Evolutionary conservation across 2,329 filamentous ascomycete genomes (phyloP).

Genomic region (Acarospora socialis): DNA sequence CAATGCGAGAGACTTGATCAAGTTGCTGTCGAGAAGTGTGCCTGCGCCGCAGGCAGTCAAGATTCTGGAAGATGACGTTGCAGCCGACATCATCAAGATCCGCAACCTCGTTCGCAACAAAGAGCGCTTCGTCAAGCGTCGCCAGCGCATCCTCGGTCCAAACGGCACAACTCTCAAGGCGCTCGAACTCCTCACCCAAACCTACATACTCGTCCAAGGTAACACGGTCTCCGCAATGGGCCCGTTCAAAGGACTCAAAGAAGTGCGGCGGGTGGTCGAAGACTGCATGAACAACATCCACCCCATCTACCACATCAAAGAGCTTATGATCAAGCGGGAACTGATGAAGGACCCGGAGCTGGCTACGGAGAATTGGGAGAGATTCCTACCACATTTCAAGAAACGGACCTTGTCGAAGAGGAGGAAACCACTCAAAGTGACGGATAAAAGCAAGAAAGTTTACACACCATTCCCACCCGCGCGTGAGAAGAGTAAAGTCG

Average conservation of each 20-base stretch:
- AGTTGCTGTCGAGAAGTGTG: constrained; percentile 78
- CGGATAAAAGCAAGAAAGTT: constrained; percentile 81
- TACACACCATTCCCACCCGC: constrained; percentile 97
- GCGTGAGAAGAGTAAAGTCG: constrained; percentile 97
- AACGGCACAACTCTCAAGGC: constrained; percentile 88
- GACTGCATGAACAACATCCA: constrained; percentile 96
- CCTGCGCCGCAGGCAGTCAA: constrained; percentile 86
- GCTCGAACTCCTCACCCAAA: constrained; percentile 77
- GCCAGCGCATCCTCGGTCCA: constrained; percentile 83
- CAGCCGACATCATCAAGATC: constrained; percentile 94
- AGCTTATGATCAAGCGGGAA: constrained; percentile 87
- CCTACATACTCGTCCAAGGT: constrained; percentile 89
- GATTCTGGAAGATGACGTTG: constrained; percentile 81
- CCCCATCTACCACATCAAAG: constrained; percentile 85
- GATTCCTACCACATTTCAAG: constrained; percentile 95
- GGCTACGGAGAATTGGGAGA: constrained; percentile 81
- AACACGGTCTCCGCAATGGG: constrained; percentile 93
- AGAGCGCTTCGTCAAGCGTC: constrained; percentile 85
- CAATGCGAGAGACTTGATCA: constrained; percentile 88
- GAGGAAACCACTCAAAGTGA: constrained; percentile 67
- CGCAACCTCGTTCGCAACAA: constrained; percentile 81
- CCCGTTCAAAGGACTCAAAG: constrained; percentile 82
- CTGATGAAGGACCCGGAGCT: constrained; percentile 79
- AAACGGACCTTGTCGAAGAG: constrained; percentile 79
- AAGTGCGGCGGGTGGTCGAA: constrained; percentile 74